phyloP scores from a whole-genome alignment of 257 asterid genomes.

The Primulina huaijiensis region DNA sequence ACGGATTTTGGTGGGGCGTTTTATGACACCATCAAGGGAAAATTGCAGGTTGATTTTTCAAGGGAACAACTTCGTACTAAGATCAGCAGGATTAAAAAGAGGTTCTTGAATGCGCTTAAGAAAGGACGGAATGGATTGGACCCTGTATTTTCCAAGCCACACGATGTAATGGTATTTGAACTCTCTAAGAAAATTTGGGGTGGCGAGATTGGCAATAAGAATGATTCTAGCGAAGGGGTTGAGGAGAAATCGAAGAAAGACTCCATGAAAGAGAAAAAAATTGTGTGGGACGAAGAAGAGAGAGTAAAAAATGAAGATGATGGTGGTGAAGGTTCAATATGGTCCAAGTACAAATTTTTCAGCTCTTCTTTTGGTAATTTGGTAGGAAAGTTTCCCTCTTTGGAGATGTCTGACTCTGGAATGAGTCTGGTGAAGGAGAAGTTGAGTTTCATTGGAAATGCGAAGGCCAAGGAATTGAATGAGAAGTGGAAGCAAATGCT shows the following conservation, averaged over 20 bases:
- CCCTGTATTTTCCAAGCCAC: constrained; percentile 43
- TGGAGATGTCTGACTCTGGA: constrained; percentile 19
- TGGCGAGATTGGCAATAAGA: background rate
- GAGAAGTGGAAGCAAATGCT: constrained; percentile 57
- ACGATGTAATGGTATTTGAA: constrained; percentile 33
- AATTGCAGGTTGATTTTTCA: constrained; percentile 33
- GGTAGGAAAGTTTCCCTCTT: constrained; percentile 10
- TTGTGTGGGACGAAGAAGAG: constrained; percentile 17
- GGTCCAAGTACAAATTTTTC: constrained; percentile 40
- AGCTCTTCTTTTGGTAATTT: constrained; percentile 27
- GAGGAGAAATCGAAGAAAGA: constrained; percentile 18
- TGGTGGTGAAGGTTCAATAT: constrained; percentile 28
- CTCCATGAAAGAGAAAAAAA: constrained; percentile 15
- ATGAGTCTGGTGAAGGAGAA: constrained; percentile 29
- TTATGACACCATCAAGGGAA: constrained; percentile 38
- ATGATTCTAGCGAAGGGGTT: background rate
- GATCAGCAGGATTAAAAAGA: constrained; percentile 43
- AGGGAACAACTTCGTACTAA: constrained; percentile 45
- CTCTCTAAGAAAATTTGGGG: constrained; percentile 61
- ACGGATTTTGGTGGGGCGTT: constrained; percentile 39
- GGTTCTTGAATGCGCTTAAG: constrained; percentile 36
- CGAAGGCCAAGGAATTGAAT: constrained; percentile 49
- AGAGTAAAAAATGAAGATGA: constrained; percentile 13
- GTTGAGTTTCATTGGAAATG: constrained; percentile 36
- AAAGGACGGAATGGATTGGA: constrained; percentile 33